Conservation (phyloP, 129 eudicot species). For the carrot (Daucus carota) region DNA sequence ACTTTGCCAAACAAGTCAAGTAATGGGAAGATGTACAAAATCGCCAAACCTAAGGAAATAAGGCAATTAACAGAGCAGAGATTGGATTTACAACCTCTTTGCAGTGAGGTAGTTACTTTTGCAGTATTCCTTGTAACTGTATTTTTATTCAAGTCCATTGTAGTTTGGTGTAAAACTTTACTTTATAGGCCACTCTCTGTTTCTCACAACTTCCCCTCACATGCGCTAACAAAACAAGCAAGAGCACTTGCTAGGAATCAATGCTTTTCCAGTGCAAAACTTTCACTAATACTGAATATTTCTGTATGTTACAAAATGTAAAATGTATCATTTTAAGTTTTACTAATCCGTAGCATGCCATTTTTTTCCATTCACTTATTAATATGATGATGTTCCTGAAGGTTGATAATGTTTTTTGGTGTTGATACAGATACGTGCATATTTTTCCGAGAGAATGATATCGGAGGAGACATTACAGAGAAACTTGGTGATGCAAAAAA, state of each 20-base stretch:
- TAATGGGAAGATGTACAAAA: constrained; percentile 17
- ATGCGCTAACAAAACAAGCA: background rate
- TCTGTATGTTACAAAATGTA: background rate
- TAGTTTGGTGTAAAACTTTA: background rate
- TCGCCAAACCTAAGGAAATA: constrained; percentile 17
- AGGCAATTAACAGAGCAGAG: constrained; percentile 30
- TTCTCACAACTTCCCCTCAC: background rate
- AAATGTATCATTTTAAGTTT: background rate
- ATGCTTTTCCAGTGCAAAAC: background rate
- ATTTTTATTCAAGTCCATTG: background rate
- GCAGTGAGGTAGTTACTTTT: constrained; percentile 30
- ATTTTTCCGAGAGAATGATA: constrained; percentile 71
- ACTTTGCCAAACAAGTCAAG: constrained; percentile 29
- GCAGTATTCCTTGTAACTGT: background rate
- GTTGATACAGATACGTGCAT: constrained; percentile 49
- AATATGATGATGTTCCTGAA: background rate
- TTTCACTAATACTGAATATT: background rate
- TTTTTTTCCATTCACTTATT: background rate
- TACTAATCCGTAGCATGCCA: background rate
- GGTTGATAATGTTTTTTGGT: constrained; percentile 1
- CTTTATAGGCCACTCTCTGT: background rate
- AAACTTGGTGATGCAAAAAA: constrained; percentile 72
- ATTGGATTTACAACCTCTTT: constrained; percentile 42
- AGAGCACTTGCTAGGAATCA: background rate
- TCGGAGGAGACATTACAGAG: constrained; percentile 45